A percentile compares a stretch with the other conserved stretches of the same genome.
Evolutionary conservation across 1,284 basidiomycete genomes (phyloP).

Genomic region (Leucoagaricus sp.): DNA sequence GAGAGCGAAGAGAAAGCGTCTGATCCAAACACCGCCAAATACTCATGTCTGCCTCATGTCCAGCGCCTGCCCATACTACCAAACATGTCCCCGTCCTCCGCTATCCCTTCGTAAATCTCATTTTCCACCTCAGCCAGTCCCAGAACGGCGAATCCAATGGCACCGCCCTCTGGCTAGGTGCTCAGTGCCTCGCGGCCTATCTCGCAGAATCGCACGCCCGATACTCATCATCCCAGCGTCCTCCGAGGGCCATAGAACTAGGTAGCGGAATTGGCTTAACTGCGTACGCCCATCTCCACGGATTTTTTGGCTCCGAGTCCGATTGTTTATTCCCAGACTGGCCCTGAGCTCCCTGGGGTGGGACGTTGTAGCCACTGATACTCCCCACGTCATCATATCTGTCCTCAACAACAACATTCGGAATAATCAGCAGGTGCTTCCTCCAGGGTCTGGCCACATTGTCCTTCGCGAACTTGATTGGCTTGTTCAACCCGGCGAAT

Average conservation of each 20-base stretch:
- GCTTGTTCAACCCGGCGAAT: slow-evolving; percentile 53
- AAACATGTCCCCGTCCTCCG: slow-evolving; percentile 62
- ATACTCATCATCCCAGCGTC: slow-evolving; percentile 25
- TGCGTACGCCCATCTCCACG: slow-evolving; percentile 45
- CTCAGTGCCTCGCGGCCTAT: slow-evolving; percentile 72
- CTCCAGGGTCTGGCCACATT: slow-evolving; percentile 37
- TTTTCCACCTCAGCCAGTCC: slow-evolving; percentile 54
- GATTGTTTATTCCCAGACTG: slow-evolving; percentile 46
- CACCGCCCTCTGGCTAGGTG: slow-evolving; percentile 87
- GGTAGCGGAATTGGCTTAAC: slow-evolving; percentile 84
- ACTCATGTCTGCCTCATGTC: slow-evolving; percentile 34
- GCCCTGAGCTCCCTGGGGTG: slow-evolving; percentile 72
- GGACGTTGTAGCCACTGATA: slow-evolving; percentile 81
- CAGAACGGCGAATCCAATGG: slow-evolving; percentile 72
- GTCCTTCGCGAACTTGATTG: slow-evolving; percentile 68
- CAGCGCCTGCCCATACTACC: slow-evolving; percentile 60
- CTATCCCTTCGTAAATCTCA: slow-evolving; percentile 44
- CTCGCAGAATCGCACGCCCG: slow-evolving; percentile 39
- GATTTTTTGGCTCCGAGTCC: not conserved
- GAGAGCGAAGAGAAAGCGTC: slow-evolving; percentile 6
- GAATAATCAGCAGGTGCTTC: slow-evolving; percentile 45
- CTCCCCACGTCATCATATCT: slow-evolving; percentile 62
- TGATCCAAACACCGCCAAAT: slow-evolving; percentile 23
- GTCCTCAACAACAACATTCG: slow-evolving; percentile 72
- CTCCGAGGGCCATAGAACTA: slow-evolving; percentile 68